These are phyloP conservation scores for Acacia pycnantha DNA, from an alignment of 331 rosid species.

Conservation along the genomic window DNA sequence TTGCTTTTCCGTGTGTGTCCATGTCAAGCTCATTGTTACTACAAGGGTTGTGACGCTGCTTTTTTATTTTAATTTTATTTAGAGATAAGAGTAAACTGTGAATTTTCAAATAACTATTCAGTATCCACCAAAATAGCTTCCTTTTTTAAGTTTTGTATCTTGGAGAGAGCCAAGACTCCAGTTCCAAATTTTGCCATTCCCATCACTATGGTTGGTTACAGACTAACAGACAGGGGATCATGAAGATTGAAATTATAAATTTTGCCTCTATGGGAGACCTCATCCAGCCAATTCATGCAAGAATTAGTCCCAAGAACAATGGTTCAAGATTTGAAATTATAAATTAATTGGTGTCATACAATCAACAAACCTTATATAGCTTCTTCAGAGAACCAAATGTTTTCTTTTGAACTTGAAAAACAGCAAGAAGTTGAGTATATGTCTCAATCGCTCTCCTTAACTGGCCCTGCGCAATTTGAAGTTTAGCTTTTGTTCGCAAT, in stretches of 20 bases:
- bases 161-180: background rate
- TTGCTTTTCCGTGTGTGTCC: background rate
- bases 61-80: background rate
- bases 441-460: slow-evolving; percentile 66
- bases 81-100: background rate
- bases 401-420: slow-evolving; percentile 83
- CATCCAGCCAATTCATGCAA: background rate
- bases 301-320: slow-evolving; percentile 16
- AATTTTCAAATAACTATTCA: background rate
- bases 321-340: background rate
- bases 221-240: background rate
- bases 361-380: slow-evolving; percentile 55
- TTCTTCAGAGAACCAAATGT: slow-evolving; percentile 51
- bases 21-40: slow-evolving; percentile 9
- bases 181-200: background rate
- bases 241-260: background rate
- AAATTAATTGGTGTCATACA: slow-evolving; percentile 12
- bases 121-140: background rate
- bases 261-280: background rate
- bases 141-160: background rate
- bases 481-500: slow-evolving; percentile 84
- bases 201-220: slow-evolving; percentile 3
- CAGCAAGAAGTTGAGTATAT: slow-evolving; percentile 66
- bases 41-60: background rate
- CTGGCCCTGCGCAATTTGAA: slow-evolving; percentile 70